phyloP scores from a whole-genome alignment of 164 flowering plant genomes.

The Taxillus chinensis region DNA sequence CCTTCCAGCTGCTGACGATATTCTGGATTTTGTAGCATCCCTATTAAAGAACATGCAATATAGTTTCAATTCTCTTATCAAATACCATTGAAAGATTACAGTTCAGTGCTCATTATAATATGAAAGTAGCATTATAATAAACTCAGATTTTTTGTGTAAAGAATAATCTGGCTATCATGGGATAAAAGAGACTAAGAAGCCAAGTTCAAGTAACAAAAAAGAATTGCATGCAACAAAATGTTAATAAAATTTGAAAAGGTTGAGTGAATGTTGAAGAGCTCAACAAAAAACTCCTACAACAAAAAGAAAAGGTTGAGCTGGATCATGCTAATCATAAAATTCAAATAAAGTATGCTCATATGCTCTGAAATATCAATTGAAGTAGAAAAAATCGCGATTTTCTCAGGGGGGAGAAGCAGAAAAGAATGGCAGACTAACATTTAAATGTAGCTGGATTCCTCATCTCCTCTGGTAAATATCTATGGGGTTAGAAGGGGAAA shows the following conservation, averaged over 20 bases:
- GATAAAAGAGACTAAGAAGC: too few relatives aligned
- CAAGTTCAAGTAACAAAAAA: too few relatives aligned
- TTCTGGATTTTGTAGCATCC: conserved; percentile 95
- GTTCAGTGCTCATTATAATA: not conserved
- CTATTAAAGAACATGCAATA: conserved; percentile 20
- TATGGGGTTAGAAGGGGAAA: conserved; percentile 18
- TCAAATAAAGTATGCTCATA: not conserved
- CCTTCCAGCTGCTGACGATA: conserved; percentile 88
- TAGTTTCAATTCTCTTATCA: not conserved
- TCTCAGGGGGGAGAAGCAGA: not conserved
- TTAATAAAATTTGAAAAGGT: too few relatives aligned
- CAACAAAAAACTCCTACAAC: not conserved
- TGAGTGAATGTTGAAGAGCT: too few relatives aligned
- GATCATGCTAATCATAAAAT: not conserved
- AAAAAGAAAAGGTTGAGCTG: not conserved
- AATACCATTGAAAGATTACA: not conserved
- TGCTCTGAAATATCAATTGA: too few relatives aligned
- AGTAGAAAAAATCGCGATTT: too few relatives aligned
- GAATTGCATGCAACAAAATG: too few relatives aligned
- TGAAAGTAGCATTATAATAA: not conserved
- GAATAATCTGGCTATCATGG: too few relatives aligned
- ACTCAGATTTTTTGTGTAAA: not conserved
- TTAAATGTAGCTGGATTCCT: conserved; percentile 80
- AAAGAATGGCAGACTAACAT: conserved; percentile 33
- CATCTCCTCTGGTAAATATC: conserved; percentile 89